These are phyloP conservation scores for Edaphochlamys debaryana DNA, from an alignment of 139 green algal species.

Conservation along the genomic window DNA sequence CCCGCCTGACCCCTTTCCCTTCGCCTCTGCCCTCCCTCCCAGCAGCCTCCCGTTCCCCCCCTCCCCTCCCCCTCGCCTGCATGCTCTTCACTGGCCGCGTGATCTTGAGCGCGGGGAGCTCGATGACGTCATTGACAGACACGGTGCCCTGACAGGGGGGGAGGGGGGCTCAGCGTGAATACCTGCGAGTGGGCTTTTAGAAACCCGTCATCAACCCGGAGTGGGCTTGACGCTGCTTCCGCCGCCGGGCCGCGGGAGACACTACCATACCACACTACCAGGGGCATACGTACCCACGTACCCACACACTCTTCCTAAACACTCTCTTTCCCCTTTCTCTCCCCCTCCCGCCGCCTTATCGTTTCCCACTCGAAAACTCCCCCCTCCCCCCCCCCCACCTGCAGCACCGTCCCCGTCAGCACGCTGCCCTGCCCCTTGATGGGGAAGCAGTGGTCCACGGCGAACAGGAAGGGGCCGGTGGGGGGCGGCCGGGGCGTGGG, in stretches of 20 bases:
- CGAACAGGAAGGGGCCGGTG: slow-evolving; percentile 83
- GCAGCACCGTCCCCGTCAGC: slow-evolving; percentile 87
- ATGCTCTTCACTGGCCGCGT: slow-evolving; percentile 84
- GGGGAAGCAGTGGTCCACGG: slow-evolving; percentile 96
- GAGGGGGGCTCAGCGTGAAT: not conserved
- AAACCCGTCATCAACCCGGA: too few species aligned
- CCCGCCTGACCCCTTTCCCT: too few species aligned
- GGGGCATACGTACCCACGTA: not conserved
- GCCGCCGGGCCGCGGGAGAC: too few species aligned
- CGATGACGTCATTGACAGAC: slow-evolving; percentile 76
- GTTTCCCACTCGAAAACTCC: not conserved
- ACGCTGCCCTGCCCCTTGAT: slow-evolving; percentile 95
- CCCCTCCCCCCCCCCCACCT: slow-evolving; percentile 45
- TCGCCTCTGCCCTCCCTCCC: too few species aligned
- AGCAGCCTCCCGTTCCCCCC: not conserved
- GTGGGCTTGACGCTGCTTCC: too few species aligned
- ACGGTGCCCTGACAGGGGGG: slow-evolving; percentile 57
- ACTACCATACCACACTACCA: too few species aligned
- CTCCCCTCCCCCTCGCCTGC: slow-evolving; percentile 69
- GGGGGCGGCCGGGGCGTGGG: not conserved
- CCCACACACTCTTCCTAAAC: not conserved
- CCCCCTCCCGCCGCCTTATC: not conserved
- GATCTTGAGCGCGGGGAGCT: slow-evolving; percentile 84
- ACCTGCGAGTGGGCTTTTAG: too few species aligned
- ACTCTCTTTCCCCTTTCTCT: not conserved